Evolutionary conservation across 192 early-diverging fungal genomes (phyloP).

Genomic region (Backusella mclennaniae): DNA sequence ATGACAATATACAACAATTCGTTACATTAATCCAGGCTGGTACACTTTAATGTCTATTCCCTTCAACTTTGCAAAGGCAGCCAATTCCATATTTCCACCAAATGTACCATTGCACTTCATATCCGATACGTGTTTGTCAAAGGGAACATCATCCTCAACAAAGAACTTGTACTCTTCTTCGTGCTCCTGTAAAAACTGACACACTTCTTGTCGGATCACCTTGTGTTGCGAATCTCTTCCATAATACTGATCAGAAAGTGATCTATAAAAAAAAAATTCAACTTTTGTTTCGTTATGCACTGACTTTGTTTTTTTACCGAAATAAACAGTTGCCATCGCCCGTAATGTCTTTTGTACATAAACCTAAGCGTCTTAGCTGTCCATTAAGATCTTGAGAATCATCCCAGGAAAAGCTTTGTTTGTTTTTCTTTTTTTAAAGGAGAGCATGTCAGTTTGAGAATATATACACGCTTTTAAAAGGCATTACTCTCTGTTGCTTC

Average conservation of each 20-base stretch:
- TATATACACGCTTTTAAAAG: neutral
- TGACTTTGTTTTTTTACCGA: conserved; percentile 36
- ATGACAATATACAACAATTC: neutral
- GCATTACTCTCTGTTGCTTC: neutral
- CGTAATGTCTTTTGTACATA: conserved; percentile 64
- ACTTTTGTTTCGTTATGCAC: neutral
- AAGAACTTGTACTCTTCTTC: conserved; percentile 60
- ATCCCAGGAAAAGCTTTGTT: neutral
- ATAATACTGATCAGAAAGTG: conserved; percentile 68
- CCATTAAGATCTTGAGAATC: neutral
- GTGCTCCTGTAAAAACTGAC: conserved; percentile 60
- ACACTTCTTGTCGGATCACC: conserved; percentile 53
- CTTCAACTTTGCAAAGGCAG: conserved; percentile 64
- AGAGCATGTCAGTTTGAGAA: neutral
- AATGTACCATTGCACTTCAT: conserved; percentile 63
- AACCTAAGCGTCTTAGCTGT: conserved; percentile 43
- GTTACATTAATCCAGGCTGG: conserved; percentile 60
- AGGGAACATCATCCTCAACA: conserved; percentile 59
- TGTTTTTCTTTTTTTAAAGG: neutral
- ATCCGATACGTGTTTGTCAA: conserved; percentile 53
- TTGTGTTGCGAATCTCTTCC: conserved; percentile 58
- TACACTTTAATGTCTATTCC: conserved; percentile 68
- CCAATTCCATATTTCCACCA: conserved; percentile 75
- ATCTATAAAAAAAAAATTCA: conserved; percentile 32
- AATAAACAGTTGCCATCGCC: conserved; percentile 78